Evolutionary conservation across 768 basidiomycete species (phyloP), one percentile per base, ranked within the genome.

Genomic region (Tubosaeta brunneosetosa): DNA sequence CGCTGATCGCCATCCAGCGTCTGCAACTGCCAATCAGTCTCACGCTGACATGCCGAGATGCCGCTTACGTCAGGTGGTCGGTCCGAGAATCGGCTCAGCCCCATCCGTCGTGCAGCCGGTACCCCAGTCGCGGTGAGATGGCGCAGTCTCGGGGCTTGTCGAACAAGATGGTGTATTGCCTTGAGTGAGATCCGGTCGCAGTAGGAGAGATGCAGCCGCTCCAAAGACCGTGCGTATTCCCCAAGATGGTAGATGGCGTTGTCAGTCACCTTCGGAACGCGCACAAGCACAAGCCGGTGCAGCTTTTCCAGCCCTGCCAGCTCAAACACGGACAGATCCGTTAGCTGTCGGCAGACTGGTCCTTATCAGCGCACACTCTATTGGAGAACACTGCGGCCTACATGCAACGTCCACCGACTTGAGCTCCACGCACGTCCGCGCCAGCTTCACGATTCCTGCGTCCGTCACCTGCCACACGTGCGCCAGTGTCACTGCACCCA

Each of bases 351-450:
- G 71, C 92, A 94, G 72, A 87, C 89, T 91, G 55, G 52, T 52
- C 26, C 12, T n/a, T 34, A 49, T 69, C 53, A 66, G 61, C 32
- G 50, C 38, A 50, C 19, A 1, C 13, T 43, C 47, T 44, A 47
- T 32, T 47, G 54, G 14, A 53, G 22, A 58, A 52, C 47, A 14
- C 27, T 76, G 33, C 1, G 16, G 26, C 42, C 90, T 67, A 93
- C 92, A 91, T 44, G 91, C 88, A 44, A 97, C 73, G 67, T 97
- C 94, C 57, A 97, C 76, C 62, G 87, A 88, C 50, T 86, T 77
- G 46, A 98, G 73, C 34, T 86, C 80, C 0, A 75, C 72, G 66
- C 94, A 98, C 16, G 77, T 68, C 26, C 86, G 77, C 6, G 83
- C 85, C 41, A 97, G 68, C 53, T 76, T 76, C 42, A 84, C 77